Evolutionary conservation across 257 asterid species (phyloP).

Genomic region (Nicotiana obtusifolia): DNA sequence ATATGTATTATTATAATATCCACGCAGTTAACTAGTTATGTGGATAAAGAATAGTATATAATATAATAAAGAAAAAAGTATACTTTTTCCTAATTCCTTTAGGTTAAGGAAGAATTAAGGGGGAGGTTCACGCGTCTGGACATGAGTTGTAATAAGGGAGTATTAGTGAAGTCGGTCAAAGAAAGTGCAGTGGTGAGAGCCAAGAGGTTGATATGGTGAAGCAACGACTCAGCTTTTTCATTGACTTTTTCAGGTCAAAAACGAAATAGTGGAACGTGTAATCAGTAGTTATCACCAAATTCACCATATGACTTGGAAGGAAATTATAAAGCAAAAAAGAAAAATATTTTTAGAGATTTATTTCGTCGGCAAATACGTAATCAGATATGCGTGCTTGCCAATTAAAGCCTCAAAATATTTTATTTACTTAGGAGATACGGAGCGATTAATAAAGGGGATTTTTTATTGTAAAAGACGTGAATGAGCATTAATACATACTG

Average conservation of each 20-base stretch:
- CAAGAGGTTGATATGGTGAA: neutral
- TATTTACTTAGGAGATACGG: neutral
- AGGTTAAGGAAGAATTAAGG: neutral
- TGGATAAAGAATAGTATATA: neutral
- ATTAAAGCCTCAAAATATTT: neutral
- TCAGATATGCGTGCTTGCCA: neutral
- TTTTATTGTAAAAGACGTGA: neutral
- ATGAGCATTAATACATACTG: neutral
- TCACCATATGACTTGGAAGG: neutral
- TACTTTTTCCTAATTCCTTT: neutral
- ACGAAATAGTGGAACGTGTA: neutral
- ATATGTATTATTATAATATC: slow-evolving; percentile 2
- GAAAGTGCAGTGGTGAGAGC: neutral
- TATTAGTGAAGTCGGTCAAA: slow-evolving; percentile 20
- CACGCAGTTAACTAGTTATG: neutral
- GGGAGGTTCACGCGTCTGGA: neutral
- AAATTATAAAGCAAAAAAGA: neutral
- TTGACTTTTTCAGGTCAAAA: neutral
- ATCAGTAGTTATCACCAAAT: neutral
- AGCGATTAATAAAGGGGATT: neutral
- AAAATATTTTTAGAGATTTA: neutral
- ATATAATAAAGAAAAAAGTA: too few relatives aligned
- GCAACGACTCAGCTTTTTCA: neutral
- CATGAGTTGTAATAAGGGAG: neutral
- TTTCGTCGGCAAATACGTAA: neutral